A percentile compares a stretch with the other conserved stretches of the same genome.
phyloP scores from a whole-genome alignment of 495 filamentous ascomycete species.

The Platismatia glauca region DNA sequence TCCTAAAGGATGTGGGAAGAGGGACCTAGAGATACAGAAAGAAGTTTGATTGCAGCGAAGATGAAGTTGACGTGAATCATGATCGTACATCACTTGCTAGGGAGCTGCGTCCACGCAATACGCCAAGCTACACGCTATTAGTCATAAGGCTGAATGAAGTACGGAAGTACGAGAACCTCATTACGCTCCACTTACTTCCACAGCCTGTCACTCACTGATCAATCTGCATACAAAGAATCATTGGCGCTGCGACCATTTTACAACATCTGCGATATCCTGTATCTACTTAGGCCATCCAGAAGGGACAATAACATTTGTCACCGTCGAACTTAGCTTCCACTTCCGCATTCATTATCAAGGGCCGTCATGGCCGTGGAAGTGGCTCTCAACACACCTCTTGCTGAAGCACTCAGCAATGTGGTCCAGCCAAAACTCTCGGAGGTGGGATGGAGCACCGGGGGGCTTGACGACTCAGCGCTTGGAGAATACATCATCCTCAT shows the following conservation, averaged over 20 bases:
- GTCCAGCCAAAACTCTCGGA: slow-evolving; percentile 94
- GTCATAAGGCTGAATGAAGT: not conserved
- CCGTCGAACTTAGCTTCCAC: not conserved
- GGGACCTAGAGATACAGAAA: not conserved
- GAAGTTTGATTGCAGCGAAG: not conserved
- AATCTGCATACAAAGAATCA: not conserved
- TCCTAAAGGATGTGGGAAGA: slow-evolving; percentile 1
- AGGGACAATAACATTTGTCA: not conserved
- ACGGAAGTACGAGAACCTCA: not conserved
- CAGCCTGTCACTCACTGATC: not conserved
- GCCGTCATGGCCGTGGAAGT: slow-evolving; percentile 63
- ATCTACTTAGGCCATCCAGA: not conserved
- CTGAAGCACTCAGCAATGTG: slow-evolving; percentile 64
- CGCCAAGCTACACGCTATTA: not conserved
- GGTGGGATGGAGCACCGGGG: slow-evolving; percentile 78
- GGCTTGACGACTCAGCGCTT: slow-evolving; percentile 70
- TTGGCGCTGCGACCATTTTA: not conserved
- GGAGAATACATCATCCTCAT: slow-evolving; percentile 95
- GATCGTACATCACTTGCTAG: too few relatives aligned
- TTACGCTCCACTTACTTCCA: not conserved
- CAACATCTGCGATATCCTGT: not conserved
- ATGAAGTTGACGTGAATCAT: not conserved
- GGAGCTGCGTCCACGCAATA: not conserved
- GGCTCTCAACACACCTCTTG: slow-evolving; percentile 64
- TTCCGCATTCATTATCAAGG: not conserved